Evolutionary conservation across 352 stramenopile genomes (phyloP), one percentile per base, ranked within the genome.

Genomic region (Phytophthora quininea): DNA sequence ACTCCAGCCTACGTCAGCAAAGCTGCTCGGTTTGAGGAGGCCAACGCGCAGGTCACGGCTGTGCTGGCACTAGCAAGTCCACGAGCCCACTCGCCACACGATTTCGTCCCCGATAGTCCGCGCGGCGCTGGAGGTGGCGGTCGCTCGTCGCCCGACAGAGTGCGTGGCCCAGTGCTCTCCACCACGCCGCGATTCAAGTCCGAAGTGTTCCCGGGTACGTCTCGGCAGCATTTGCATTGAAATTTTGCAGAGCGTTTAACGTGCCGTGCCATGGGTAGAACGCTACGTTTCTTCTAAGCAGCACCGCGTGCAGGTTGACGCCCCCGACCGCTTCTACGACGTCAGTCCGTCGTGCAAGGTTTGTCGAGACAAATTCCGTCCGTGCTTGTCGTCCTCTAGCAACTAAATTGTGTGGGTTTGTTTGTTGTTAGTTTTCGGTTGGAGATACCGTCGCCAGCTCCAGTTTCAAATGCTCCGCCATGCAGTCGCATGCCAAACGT

Each of bases 121-220:
- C 62, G 63, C 3, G 54, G 58, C 31, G 49, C 57, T 9, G 60
- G 69, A 24, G 51, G 65, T 14, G 46, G 52, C 38, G 60, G 64
- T 19, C 69, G 42, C 11, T 63, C 43, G n/a, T 68, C 63, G 30
- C 64, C 67, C 14, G 76, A 82, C 24, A 80, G 82, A 63, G 54
- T 73, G 7, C 85, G 76, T 12, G 78, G 82, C 3, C 76, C 70
- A 0, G 66, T 89, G 30, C 71, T 90, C 40, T 92, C 84, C 6
- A 84, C 76, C 0, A 92, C 80, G 1, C 78, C 82, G 27, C 71
- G 84, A 12, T 92, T 92, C 68, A 92, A 92, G 56, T 92, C 82
- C 3, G 70, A 60, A 12, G 64, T 78, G 11, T 92, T 92, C 54
- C 84, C 84, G 73, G 84, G 81, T 88, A 24, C 19, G 19, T 24